Evolutionary conservation across 495 filamentous ascomycete species (phyloP), one percentile per base, ranked within the genome.

Genomic region (Chlorociboria aeruginascens): DNA sequence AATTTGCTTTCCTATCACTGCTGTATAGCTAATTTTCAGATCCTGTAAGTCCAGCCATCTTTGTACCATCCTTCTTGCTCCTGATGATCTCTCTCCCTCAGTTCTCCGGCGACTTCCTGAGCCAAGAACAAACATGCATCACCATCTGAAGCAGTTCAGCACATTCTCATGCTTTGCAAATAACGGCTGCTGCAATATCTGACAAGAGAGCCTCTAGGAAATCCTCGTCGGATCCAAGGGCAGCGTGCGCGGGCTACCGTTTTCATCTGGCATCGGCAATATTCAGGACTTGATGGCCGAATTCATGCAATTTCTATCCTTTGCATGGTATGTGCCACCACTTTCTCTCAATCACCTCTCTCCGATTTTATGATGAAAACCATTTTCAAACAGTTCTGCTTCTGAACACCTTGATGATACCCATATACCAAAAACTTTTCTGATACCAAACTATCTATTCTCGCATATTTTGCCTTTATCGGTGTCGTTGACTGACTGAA

Each of bases 61-160:
- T 25, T 39, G 48, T 42, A 37, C 32, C 40, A 40, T 40, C 48
- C 51, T 48, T 43, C 14, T 29, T 58, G 44, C 49, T 53, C 59
- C 59, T 63, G 59, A 60, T 82, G 85, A 74, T 75, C 46, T 71
- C 58, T 63, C 73, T 56, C 70, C 69, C 48, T 28, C 47, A 52
- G 69, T 71, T 74, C 76, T 78, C n/a, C 63, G 79, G 89, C 76
- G 82, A 95, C 75, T 66, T 70, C 77, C 79, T 89, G 90, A 89
- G 83, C 88, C 85, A 70, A 71, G 82, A 85, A 92, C 83, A 82
- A 48, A 68, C 89, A 97, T 97, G 90, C 90, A 97, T 81, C 83
- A 97, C 90, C 90, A 95, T 95, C 90, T 97, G 90, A 97, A 47
- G 58, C 49, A 62, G 45, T 51, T 52, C 20, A 25, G 20, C 20